These are phyloP conservation scores for Apiotrichum akiyoshidainum DNA, from an alignment of 1,284 basidiomycete species.

Conservation along the genomic window DNA sequence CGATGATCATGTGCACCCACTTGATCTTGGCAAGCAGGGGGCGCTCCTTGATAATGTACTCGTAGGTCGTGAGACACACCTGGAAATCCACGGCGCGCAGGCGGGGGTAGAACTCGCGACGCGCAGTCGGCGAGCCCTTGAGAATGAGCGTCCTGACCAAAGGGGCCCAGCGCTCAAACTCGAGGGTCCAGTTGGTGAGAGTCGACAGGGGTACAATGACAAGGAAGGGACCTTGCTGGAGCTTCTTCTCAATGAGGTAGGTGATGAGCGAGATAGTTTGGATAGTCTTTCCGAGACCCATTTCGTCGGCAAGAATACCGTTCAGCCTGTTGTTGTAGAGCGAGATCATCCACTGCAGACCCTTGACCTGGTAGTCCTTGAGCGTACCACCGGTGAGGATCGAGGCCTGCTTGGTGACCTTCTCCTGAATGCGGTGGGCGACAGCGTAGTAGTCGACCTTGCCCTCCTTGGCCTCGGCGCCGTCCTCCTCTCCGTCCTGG, in stretches of 20 bases:
- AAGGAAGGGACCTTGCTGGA: conserved; percentile 89
- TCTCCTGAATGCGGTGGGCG: conserved; percentile 90
- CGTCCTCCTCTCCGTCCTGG: conserved; percentile 61
- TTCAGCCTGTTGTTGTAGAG: conserved; percentile 89
- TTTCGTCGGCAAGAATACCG: conserved; percentile 90
- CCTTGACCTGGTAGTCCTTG: conserved; percentile 92
- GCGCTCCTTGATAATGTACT: conserved; percentile 98
- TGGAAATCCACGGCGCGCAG: conserved; percentile 69
- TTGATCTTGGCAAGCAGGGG: conserved; percentile 85
- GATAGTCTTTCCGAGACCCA: conserved; percentile 96
- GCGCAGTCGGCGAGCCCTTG: conserved; percentile 77
- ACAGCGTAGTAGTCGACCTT: conserved; percentile 98
- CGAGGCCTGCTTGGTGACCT: conserved; percentile 73
- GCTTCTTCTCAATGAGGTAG: conserved; percentile 91
- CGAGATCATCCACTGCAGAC: conserved; percentile 95
- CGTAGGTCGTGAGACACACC: conserved; percentile 94
- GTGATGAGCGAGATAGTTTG: conserved; percentile 95
- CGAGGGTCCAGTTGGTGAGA: conserved; percentile 96
- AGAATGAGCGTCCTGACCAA: conserved; percentile 79
- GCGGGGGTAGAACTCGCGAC: conserved; percentile 45
- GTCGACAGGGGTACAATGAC: conserved; percentile 98
- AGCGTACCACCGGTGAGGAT: conserved; percentile 80
- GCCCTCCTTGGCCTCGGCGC: conserved; percentile 56
- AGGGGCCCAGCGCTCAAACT: conserved; percentile 97
- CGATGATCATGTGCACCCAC: conserved; percentile 99